Evolutionary conservation across 257 asterid genomes (phyloP), one percentile per base, ranked within the genome.

Genomic region (Nicotiana paniculata): DNA sequence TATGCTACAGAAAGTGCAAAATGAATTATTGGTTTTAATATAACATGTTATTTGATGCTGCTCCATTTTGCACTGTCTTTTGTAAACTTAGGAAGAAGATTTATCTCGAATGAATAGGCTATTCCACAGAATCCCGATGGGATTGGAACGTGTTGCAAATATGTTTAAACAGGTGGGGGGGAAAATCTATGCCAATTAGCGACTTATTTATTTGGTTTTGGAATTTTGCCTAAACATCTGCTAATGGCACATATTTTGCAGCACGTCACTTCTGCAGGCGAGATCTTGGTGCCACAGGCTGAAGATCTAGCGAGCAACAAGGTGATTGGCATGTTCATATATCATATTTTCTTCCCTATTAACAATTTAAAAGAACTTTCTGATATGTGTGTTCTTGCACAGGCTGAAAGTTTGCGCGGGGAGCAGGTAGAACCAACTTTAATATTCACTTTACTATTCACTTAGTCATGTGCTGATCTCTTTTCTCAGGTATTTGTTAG

Each of bases 91-190:
- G 91, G 85, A 84, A 57, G 93, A 87, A 6, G 94, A 92, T 81
- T 83, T 90, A 30, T 89, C 94, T 46, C 81, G 91, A 70, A 88
- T 88, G 88, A 84, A 87, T 61, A 87, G 92, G 81, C 92, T 90
- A 43, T 84, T 87, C 83, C 61, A 64, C 37, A 83, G 78, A 59
- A 82, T 85, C 68, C 81, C 83, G 0, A 75, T 82, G 24, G 91
- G 90, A 57, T 59, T 88, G 83, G 88, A 86, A 43, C 86, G 65
- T 1, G 77, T 90, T 53, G 89, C 88, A 4, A 81, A 67, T 30
- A 64, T 81, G 67, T 86, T 90, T 74, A 91, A 88, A 84, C 88
- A 89, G 90, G 91, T 4, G 5, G 5, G 5, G 24, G 4, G 4
- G 0, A 4, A 4, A 35, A 4, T 35, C 55, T 79, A 17, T 13